Percentiles rank a stretch among this genome's conserved stretches.
phyloP scores from a whole-genome alignment of 2,329 filamentous ascomycete species.

The Diaporthe sp. region DNA sequence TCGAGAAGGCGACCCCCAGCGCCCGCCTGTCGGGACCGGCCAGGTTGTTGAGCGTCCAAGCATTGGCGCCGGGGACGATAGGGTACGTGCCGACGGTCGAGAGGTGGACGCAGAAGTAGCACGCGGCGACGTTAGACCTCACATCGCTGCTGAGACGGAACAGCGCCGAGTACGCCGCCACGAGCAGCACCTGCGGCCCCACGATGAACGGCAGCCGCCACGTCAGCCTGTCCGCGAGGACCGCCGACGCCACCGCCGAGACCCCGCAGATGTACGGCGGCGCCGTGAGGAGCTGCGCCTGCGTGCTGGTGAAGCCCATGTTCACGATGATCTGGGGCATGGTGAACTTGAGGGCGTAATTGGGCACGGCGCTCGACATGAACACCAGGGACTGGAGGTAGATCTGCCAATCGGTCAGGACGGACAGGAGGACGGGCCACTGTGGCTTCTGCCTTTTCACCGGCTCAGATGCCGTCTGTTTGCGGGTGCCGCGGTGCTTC shows the following conservation, averaged over 20 bases:
- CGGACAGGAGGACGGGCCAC: conserved; percentile 50
- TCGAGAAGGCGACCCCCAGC: background rate
- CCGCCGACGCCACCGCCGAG: background rate
- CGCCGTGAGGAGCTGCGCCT: conserved; percentile 7
- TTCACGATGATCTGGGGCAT: conserved; percentile 52
- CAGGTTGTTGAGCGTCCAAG: background rate
- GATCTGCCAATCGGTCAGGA: conserved; percentile 63
- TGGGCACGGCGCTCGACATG: conserved; percentile 57
- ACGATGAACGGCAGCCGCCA: background rate
- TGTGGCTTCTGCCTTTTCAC: conserved; percentile 50
- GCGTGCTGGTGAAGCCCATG: conserved; percentile 47
- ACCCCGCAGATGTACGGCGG: conserved; percentile 1
- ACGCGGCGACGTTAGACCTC: background rate
- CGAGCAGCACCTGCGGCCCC: background rate
- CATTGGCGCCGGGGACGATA: background rate
- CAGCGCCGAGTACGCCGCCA: conserved; percentile 6
- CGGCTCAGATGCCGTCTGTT: conserved; percentile 40
- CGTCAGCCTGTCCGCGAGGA: background rate
- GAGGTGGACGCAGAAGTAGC: background rate
- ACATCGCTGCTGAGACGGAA: background rate
- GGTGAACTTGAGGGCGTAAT: conserved; percentile 43
- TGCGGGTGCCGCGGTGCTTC: conserved; percentile 45
- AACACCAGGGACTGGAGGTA: conserved; percentile 58
- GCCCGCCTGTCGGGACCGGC: background rate
- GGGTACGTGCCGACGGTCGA: background rate